Conservation (phyloP, 768 basidiomycete genomes). For the Myochromella boudieri region DNA sequence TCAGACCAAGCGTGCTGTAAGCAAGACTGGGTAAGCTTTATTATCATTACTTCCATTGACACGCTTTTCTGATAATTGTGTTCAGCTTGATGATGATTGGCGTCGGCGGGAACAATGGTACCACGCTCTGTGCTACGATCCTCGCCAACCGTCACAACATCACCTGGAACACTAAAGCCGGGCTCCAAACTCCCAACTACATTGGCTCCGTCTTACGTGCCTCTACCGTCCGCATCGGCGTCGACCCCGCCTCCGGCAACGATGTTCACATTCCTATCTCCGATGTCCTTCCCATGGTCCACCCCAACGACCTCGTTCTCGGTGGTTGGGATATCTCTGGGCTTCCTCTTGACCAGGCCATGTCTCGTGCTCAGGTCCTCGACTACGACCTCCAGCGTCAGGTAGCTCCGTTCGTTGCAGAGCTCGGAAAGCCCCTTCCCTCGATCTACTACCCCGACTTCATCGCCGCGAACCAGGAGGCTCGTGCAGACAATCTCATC, state of each 20-base stretch:
- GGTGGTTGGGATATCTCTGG: conserved; percentile 99
- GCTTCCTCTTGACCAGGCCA: conserved; percentile 82
- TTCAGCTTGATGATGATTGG: conserved; percentile 94
- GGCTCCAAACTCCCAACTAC: conserved; percentile 94
- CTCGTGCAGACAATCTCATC: conserved; percentile 91
- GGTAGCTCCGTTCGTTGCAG: conserved; percentile 82
- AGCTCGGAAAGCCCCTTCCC: conserved; percentile 80
- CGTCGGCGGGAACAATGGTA: conserved; percentile 95
- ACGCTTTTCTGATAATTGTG: conserved; percentile 11
- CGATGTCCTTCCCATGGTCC: conserved; percentile 95
- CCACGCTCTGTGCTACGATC: conserved; percentile 90
- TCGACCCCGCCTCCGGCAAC: conserved; percentile 75
- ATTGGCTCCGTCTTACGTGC: conserved; percentile 96
- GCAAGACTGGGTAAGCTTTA: conserved; percentile 82
- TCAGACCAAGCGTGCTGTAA: conserved; percentile 82
- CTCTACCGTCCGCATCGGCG: conserved; percentile 90
- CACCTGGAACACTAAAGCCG: conserved; percentile 90
- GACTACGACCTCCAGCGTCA: conserved; percentile 98
- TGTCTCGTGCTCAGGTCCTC: conserved; percentile 90
- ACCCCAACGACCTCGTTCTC: conserved; percentile 96
- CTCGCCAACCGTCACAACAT: conserved; percentile 96
- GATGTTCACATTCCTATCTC: conserved; percentile 92
- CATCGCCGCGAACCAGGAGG: conserved; percentile 97
- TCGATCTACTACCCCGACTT: conserved; percentile 98
- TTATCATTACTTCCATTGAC: conserved; percentile 5